These are phyloP conservation scores for Nitzschia inconspicua DNA, from an alignment of 108 stramenopile species.

Conservation along the genomic window DNA sequence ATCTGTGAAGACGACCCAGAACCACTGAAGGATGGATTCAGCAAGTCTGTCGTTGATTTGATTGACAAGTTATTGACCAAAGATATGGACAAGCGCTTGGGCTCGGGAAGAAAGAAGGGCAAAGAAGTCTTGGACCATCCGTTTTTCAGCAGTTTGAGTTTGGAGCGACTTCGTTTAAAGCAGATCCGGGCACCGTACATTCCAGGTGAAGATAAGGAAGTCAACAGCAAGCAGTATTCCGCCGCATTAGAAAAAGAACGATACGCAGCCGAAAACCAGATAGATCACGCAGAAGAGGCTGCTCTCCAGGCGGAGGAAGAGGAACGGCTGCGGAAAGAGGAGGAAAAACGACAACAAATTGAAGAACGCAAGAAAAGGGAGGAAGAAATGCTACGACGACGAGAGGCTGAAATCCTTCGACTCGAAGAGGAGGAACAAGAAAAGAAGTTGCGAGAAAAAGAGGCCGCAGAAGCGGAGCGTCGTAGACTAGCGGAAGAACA, in stretches of 20 bases:
- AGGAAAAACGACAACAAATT: background rate
- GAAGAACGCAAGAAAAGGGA: too few relatives aligned
- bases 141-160: slow-evolving; percentile 41
- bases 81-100: slow-evolving; percentile 48
- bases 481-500: background rate
- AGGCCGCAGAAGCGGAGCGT: background rate
- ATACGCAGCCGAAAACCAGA: background rate
- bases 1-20: slow-evolving; percentile 60
- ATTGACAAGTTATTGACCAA: slow-evolving; percentile 42
- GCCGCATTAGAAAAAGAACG: background rate
- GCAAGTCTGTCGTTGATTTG: slow-evolving; percentile 28
- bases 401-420: too few relatives aligned
- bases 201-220: background rate
- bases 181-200: slow-evolving; percentile 64
- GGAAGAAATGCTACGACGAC: too few relatives aligned
- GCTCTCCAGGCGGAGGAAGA: background rate
- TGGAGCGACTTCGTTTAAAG: slow-evolving; percentile 48
- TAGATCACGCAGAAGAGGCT: background rate
- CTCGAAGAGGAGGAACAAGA: too few relatives aligned
- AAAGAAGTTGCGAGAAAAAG: background rate
- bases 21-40: slow-evolving; percentile 34
- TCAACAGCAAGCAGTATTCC: background rate
- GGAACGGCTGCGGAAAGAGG: background rate
- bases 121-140: slow-evolving; percentile 15
- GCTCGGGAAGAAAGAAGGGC: slow-evolving; percentile 12